Conservation (phyloP, 192 early-diverging fungal genomes). For the Podochytrium sp. region DNA sequence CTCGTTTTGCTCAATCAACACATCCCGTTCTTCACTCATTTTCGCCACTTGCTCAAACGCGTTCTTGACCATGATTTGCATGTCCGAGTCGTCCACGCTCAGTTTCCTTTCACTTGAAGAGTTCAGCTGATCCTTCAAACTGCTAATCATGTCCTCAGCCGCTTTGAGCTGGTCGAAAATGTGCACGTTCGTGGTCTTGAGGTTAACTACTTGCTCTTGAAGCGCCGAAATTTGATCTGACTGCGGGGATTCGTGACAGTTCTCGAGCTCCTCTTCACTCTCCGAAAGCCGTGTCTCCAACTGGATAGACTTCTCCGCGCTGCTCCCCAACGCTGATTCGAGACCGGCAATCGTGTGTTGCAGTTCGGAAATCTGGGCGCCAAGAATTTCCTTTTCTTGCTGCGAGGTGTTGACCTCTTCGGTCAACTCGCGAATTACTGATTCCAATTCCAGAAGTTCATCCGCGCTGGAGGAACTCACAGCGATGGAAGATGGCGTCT, state of each 20-base stretch:
- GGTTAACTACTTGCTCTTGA: neutral
- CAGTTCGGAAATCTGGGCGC: neutral
- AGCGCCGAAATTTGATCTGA: neutral
- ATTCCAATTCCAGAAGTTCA: neutral
- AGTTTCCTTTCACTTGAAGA: neutral
- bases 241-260: neutral
- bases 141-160: neutral
- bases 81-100: neutral
- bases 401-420: neutral
- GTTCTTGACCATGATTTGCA: slow-evolving; percentile 10
- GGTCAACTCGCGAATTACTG: neutral
- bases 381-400: neutral
- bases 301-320: neutral
- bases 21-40: slow-evolving; percentile 21
- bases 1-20: slow-evolving; percentile 23
- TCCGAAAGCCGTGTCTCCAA: slow-evolving; percentile 4
- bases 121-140: neutral
- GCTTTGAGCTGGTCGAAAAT: neutral
- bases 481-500: too few relatives aligned
- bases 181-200: neutral
- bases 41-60: slow-evolving; percentile 18
- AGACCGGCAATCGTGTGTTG: neutral
- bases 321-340: neutral
- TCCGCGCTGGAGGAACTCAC: neutral
- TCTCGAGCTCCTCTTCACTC: slow-evolving; percentile 4